Base-by-base conservation (phyloP, 176 grass and related monocot genomes). In the Oryza meridionalis region DNA sequence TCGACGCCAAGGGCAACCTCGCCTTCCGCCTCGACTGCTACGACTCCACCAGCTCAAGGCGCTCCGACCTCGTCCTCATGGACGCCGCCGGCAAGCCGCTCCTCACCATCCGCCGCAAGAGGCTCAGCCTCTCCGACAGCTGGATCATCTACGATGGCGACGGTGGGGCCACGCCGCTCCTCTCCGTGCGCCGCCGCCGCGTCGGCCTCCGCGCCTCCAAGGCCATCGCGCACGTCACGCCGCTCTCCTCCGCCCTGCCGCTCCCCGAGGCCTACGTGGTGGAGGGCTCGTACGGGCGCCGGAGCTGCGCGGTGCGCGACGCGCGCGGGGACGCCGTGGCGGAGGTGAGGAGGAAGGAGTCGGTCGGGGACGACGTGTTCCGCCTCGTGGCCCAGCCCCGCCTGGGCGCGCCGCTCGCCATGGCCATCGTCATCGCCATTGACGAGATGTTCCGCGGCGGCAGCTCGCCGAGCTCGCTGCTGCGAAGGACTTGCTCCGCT, bases 11-110 rank as follows among this genome's bases (percentile, higher is more conserved):
- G 12, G 95, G 95, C 58, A 37, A 89, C 72, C 90, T 97, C 88
- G 86, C 88, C 58, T 97, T 91, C 87, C 90, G 95, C 68, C 90
- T 97, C 16, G 95, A 97, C 72, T 86, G 87, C 81, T 94, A 95
- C 76, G 92, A 55, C 29, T 33, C 84, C 38, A 8, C 17, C 15
- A 40, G 76, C 2, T 35, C 33, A 35, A 35, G 33, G 33, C 86
- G 83, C 49, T 68, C 76, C 44, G 92, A 92, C 81, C 77, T 94
- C 22, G 90, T 94, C 9, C 92, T 94, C 73, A 94, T 94, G 92
- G 90, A 90, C 83, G 81, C 44, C 24, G 67, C 43, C 0, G 92
- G 92, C 0, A 70, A 22, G 44, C 87, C 90, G 11, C 81, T 90
- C 12, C 82, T 94, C 44, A 90, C 87, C 82, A 29, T 94, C 64